Conservation (phyloP, 257 asterid genomes). For the Linaria vulgaris region DNA sequence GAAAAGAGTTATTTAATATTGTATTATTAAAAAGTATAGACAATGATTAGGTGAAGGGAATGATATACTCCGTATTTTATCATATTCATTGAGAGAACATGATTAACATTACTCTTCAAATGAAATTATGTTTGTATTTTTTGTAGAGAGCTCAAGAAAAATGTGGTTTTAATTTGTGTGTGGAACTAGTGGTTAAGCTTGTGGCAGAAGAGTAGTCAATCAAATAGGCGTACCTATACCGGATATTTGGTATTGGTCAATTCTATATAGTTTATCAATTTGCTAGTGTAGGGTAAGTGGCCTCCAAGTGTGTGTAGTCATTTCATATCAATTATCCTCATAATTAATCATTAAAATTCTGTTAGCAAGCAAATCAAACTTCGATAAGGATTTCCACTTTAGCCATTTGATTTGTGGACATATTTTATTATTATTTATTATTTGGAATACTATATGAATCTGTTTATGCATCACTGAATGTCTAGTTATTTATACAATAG, state of each 20-base stretch:
- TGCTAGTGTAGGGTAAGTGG: neutral
- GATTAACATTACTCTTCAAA: too few species aligned
- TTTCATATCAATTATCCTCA: constrained; percentile 16
- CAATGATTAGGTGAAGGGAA: too few species aligned
- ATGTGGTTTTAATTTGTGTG: too few species aligned
- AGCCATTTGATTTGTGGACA: neutral
- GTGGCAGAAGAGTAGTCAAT: constrained; percentile 10
- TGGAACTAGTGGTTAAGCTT: constrained; percentile 7
- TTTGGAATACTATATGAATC: neutral
- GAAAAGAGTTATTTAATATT: too few species aligned
- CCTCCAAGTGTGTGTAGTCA: constrained; percentile 19
- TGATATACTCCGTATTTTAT: too few species aligned
- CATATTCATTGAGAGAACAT: too few species aligned
- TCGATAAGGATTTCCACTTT: neutral
- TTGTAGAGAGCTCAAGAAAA: too few species aligned
- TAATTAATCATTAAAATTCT: neutral
- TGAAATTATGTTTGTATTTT: too few species aligned
- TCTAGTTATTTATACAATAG: neutral
- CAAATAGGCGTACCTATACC: constrained; percentile 23
- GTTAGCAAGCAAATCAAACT: too few species aligned
- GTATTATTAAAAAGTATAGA: too few species aligned
- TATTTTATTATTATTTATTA: neutral
- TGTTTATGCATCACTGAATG: neutral
- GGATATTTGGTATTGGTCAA: constrained; percentile 32
- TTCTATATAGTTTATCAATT: neutral